Base-by-base conservation (phyloP, 2,329 filamentous ascomycete genomes). In the Ceratocystis albifundus region DNA sequence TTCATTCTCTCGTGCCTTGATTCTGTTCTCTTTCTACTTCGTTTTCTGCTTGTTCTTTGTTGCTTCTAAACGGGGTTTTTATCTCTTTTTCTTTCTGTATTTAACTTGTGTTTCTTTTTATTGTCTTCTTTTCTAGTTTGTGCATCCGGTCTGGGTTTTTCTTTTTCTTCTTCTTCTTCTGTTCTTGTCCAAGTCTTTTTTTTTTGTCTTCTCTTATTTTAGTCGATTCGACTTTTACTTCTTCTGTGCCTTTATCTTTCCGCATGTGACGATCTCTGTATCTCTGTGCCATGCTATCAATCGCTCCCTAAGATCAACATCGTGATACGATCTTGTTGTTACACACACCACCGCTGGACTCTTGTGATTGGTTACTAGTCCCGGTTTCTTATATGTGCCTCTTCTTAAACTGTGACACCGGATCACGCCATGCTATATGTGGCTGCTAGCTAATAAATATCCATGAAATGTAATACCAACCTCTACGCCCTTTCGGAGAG, bases 1-100 rank as follows among this genome's bases (percentile, higher is more conserved):
- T 63, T 64, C 12, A 20, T 50, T 22, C 22, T 75, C 74, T 71
- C 69, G 68, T 69, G 67, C 68, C 69, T 69, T 69, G 70, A 74
- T 74, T 73, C 67, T 65, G 62, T 71, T 74, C 74, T 72, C 72
- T 45, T 65, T 69, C 70, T 69, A 69, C 71, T 74, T 74, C 73
- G 66, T 65, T 62, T 71, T 74, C 74, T 73, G 72, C 44, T 20
- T 28, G 57, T 55, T 10, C 36, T 28, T 61, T 50, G 17, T 50
- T 55, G 41, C 28, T 25, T 44, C 20, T 41, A n/a, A 15, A 71
- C 76, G 72, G 74, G 46, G 68, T 70, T 71, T 71, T 71, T 70
- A 72, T 68, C 69, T 66, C 67, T 71, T 71, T 68, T 70, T 71
- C 71, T 71, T 72, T 74, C 70, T n/a, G 41, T 25, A 32, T 57